phyloP scores from a whole-genome alignment of 2,329 filamentous ascomycete species.

The Neofusicoccum parvum region DNA sequence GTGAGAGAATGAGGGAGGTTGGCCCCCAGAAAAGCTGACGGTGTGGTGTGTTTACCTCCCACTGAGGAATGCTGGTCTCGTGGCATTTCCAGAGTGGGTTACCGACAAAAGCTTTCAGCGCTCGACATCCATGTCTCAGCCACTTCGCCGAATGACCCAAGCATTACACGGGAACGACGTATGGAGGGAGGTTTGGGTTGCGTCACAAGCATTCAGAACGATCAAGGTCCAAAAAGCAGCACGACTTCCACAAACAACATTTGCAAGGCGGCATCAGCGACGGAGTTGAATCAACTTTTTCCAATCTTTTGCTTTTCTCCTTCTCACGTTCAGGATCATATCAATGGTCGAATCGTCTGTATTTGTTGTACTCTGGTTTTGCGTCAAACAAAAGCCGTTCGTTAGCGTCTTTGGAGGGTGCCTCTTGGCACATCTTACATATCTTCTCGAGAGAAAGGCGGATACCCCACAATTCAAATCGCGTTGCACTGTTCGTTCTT shows the following conservation, averaged over 20 bases:
- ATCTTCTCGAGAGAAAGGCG: not conserved
- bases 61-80: not conserved
- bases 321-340: not conserved
- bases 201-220: not conserved
- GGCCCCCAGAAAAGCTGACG: not conserved
- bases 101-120: not conserved
- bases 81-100: not conserved
- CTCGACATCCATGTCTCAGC: not conserved
- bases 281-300: conserved; percentile 3
- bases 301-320: not conserved
- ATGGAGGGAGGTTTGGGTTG: not conserved
- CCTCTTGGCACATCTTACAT: not conserved
- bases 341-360: too few species aligned
- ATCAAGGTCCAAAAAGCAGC: not conserved
- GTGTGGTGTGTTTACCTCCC: not conserved
- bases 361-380: not conserved
- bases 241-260: conserved; percentile 1
- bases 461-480: conserved; percentile 2
- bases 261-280: conserved; percentile 12
- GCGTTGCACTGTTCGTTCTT: not conserved
- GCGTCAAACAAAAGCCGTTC: not conserved
- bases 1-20: too few species aligned
- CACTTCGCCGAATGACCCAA: not conserved
- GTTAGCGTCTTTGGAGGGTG: not conserved
- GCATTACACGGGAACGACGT: not conserved